A percentile compares a stretch with the other conserved stretches of the same genome.
These are phyloP conservation scores for Daldinia caldariorum DNA, from an alignment of 495 filamentous ascomycete genomes.

Conservation along the genomic window DNA sequence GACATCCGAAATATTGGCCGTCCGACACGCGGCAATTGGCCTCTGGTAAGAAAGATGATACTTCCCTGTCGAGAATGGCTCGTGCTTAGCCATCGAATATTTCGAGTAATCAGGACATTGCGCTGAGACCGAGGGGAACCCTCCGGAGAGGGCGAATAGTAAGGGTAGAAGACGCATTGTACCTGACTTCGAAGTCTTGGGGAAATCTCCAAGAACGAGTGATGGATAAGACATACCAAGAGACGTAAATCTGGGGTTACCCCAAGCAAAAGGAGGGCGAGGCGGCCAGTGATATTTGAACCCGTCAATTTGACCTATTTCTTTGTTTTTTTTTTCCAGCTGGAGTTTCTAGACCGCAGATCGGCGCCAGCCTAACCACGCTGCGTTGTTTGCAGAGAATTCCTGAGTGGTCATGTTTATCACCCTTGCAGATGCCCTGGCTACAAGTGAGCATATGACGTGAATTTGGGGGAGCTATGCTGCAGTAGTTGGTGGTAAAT, in stretches of 20 bases:
- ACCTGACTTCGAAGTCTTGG: constrained; percentile 17
- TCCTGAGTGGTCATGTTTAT: constrained; percentile 34
- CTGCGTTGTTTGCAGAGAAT: constrained; percentile 23
- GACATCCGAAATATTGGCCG: constrained; percentile 66
- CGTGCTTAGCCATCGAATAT: constrained; percentile 58
- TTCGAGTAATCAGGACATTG: constrained; percentile 64
- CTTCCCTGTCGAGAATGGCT: constrained; percentile 56
- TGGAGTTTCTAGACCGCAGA: constrained; percentile 26
- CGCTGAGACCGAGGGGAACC: constrained; percentile 32
- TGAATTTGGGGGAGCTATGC: constrained; percentile 30
- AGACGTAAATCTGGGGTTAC: constrained; percentile 19
- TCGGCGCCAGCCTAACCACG: constrained; percentile 32
- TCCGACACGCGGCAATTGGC: constrained; percentile 65
- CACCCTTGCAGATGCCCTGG: constrained; percentile 36
- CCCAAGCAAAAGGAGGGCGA: constrained; percentile 18
- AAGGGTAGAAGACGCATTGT: constrained; percentile 35
- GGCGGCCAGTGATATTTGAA: constrained; percentile 43
- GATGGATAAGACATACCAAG: constrained; percentile 5
- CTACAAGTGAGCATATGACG: constrained; percentile 39
- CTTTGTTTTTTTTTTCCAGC: constrained; percentile 25
- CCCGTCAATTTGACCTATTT: constrained; percentile 17
- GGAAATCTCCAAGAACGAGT: constrained; percentile 20
- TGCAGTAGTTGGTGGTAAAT: constrained; percentile 22
- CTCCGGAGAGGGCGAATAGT: constrained; percentile 33
- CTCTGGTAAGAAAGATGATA: constrained; percentile 65